Evolutionary conservation across 495 filamentous ascomycete species (phyloP).

Genomic region (Aspergillus egyptiacus): DNA sequence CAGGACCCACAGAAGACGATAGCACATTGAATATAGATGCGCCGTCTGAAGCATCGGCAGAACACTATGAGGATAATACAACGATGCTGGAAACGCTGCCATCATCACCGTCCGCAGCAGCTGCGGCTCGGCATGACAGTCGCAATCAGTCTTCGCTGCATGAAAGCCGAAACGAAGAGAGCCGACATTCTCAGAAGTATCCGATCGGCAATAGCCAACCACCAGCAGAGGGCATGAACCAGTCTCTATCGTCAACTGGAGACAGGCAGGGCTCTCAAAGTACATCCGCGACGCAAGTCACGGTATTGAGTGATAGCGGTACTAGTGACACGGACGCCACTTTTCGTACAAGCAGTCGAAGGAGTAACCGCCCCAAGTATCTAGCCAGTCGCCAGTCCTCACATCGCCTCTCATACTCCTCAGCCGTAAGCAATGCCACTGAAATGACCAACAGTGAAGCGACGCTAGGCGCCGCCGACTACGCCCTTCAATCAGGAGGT

Average conservation of each 20-base stretch:
- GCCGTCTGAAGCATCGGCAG: constrained; percentile 19
- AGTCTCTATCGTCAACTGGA: constrained; percentile 30
- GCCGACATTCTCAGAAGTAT: constrained; percentile 26
- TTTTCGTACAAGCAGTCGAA: constrained; percentile 30
- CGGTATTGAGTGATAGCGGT: constrained; percentile 29
- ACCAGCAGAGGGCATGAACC: constrained; percentile 19
- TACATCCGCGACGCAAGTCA: constrained; percentile 34
- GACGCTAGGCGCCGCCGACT: constrained; percentile 74
- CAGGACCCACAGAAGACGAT: constrained; percentile 23
- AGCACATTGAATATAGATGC: constrained; percentile 19
- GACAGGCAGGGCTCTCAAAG: constrained; percentile 22
- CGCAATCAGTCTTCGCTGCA: constrained; percentile 23
- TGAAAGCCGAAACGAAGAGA: constrained; percentile 16
- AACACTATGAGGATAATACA: constrained; percentile 38
- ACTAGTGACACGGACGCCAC: constrained; percentile 22
- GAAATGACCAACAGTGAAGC: constrained; percentile 60
- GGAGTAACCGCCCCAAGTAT: constrained; percentile 59
- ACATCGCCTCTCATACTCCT: constrained; percentile 73
- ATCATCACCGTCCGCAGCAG: constrained; percentile 63
- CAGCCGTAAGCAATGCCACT: constrained; percentile 55
- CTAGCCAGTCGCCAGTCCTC: constrained; percentile 67
- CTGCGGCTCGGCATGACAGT: constrained; percentile 48
- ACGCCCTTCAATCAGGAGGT: constrained; percentile 78
- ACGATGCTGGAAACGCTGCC: constrained; percentile 55
- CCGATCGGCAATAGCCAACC: constrained; percentile 17